A percentile compares a stretch with the other conserved stretches of the same genome.
These are phyloP conservation scores for Oehlia diaphana DNA, from an alignment of 192 early-diverging fungal genomes.

Conservation along the genomic window DNA sequence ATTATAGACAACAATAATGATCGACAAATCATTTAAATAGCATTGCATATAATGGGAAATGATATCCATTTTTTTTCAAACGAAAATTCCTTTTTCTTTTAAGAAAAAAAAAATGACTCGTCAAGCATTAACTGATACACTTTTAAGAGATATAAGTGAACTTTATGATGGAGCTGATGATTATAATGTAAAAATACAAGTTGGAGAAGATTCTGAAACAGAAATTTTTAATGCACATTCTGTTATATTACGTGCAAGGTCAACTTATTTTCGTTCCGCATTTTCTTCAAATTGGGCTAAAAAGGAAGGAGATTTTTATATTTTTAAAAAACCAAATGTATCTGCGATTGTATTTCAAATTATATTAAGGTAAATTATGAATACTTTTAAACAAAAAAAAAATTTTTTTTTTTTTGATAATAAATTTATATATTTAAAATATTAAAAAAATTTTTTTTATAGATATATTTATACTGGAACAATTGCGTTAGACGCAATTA, in stretches of 20 bases:
- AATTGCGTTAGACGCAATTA: not conserved
- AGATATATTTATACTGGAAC: conserved; percentile 19
- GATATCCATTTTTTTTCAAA: no score
- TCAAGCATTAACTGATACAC: not conserved
- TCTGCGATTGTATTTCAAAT: not conserved
- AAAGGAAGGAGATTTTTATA: not conserved
- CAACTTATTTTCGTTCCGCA: conserved; percentile 8
- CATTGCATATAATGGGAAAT: no score
- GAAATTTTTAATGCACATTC: conserved; percentile 19
- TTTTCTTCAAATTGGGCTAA: not conserved
- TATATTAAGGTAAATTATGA: conserved; percentile 9
- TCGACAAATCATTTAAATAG: no score
- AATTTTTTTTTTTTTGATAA: no score
- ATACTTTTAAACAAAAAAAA: no score
- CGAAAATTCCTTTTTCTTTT: not conserved
- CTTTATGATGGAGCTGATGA: conserved; percentile 15
- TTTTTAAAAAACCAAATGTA: conserved; percentile 22
- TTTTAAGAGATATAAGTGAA: not conserved
- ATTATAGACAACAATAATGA: no score
- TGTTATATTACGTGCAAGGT: conserved; percentile 18
- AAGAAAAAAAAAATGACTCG: not conserved
- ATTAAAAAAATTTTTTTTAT: not conserved
- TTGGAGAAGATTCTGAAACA: not conserved
- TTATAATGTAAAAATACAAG: conserved; percentile 8
- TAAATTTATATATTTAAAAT: no score